Evolutionary conservation across 306 rosid species (phyloP), one percentile per base, ranked within the genome.

Genomic region (Parietaria judaica): DNA sequence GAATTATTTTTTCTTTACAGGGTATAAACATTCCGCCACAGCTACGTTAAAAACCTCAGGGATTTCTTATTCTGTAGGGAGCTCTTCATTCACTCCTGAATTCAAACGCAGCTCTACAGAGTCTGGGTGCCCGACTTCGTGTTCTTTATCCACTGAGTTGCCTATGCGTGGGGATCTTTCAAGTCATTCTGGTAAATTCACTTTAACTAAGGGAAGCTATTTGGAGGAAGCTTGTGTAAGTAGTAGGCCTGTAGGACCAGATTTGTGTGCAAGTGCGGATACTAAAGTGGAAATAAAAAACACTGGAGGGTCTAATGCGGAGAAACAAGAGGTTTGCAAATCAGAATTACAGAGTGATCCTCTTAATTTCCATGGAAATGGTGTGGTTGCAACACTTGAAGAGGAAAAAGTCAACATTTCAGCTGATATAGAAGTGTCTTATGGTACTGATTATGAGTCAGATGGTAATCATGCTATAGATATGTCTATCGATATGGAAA

Each of bases 361-460:
- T 45, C 39, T 70, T 61, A 52, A 54, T 70, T 47, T 70, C n/a
- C 82, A 36, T 14, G 90, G 63, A 67, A 64, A 55, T 60, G 90
- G 72, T 61, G 87, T 73, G 56, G 77, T 76, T 60, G 77, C 81
- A 66, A 82, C 44, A 16, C 85, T 86, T 80, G 95, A 87, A 71
- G 95, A 85, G 61, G 98, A 91, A 70, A 91, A 81, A 76, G 67
- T 85, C 15, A 84, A 84, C 54, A 70, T 85, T 59, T 87, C 86
- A 11, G 66, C 74, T 17, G 96, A 80, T 75, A 70, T 79, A 59
- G 97, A 88, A 63, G 89, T 76, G 74, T 73, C 74, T 49, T 76
- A 75, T 73, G 70, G 72, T 73, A 81, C 83, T 70, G 96, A 85
- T 69, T 83, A 68, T 13, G 96, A 92, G 63, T 92, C 95, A 13